Base-by-base conservation (phyloP, 495 filamentous ascomycete genomes). In the Bathelium albidoporum region DNA sequence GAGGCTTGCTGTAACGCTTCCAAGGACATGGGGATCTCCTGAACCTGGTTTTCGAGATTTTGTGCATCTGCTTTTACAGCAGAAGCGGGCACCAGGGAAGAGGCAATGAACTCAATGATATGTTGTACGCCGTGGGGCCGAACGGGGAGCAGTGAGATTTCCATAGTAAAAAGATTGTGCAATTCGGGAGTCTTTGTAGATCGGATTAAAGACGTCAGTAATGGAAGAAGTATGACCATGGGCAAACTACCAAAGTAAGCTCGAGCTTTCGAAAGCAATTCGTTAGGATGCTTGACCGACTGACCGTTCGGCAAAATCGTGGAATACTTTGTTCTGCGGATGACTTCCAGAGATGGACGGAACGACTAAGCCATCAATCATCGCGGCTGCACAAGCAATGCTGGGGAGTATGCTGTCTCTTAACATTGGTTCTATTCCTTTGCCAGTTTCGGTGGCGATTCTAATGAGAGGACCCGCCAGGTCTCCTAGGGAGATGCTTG, bases 1-100 rank as follows among this genome's bases (percentile, higher is more conserved):
- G 83, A 83, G 4, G 84, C 85, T 65, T 88, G 80, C 69, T 83
- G 83, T 12, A 93, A 78, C 1, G 87, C 86, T 70, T 91, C 87
- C 29, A 87, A 81, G 1, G 89, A 87, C 32, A 93, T 84, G 64
- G 81, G 82, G 2, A 87, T 82, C 0, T 87, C 87, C 62, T 73
- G 71, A 16, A 26, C 24, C 29, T 55, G 49, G 22, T 4, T 29
- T 55, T 59, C 76, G 79, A 67, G 79, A 75, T 2, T 74, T 73
- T 5, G 68, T 67, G 9, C 69, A 10, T 29, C 63, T 61, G 18
- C 26, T 45, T 36, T 58, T 18, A 41, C 26, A 24, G 71, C 73
- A 83, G 76, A 45, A 29, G 59, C 31, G 24, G 62, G 67, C 24
- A 69, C 49, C 10, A 55, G 83, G 78, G 68, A 84, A 69, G 74